Percentiles rank a stretch among this genome's conserved stretches.
Evolutionary conservation across 1,139 yeast species (phyloP).

Genomic region (Candida sp.): DNA sequence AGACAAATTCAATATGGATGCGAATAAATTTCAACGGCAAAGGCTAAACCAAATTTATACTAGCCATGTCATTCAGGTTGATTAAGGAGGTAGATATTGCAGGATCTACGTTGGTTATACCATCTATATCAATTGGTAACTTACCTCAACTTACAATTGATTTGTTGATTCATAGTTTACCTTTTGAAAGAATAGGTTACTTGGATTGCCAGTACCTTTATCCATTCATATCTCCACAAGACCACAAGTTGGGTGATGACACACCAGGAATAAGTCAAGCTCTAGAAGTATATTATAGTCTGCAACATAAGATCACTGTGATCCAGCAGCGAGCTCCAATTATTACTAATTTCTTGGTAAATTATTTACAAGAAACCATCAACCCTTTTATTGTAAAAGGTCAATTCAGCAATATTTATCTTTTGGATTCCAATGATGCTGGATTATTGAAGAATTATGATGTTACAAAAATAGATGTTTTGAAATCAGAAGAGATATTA

Average conservation of each 20-base stretch:
- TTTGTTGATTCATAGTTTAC: slow-evolving; percentile 62
- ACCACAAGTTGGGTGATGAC: slow-evolving; percentile 17
- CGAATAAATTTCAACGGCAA: slow-evolving; percentile 1
- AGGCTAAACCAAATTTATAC: neutral
- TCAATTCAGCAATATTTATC: slow-evolving; percentile 44
- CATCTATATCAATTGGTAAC: slow-evolving; percentile 84
- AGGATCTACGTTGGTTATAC: slow-evolving; percentile 49
- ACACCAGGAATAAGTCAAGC: slow-evolving; percentile 50
- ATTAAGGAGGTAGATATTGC: neutral
- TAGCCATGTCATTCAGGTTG: neutral
- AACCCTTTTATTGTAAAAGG: slow-evolving; percentile 42
- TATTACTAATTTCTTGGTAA: slow-evolving; percentile 55
- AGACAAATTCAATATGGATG: neutral
- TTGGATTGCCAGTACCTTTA: slow-evolving; percentile 62
- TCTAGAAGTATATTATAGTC: slow-evolving; percentile 54
- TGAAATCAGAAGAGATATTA: slow-evolving; percentile 31
- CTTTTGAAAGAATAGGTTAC: slow-evolving; percentile 47
- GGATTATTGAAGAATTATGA: slow-evolving; percentile 36
- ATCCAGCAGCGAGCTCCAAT: slow-evolving; percentile 86
- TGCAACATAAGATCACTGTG: slow-evolving; percentile 42
- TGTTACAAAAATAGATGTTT: slow-evolving; percentile 26
- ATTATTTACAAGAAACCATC: slow-evolving; percentile 53
- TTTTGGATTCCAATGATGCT: slow-evolving; percentile 74
- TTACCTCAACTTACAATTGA: slow-evolving; percentile 85
- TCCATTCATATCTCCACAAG: slow-evolving; percentile 85